These are phyloP conservation scores for Rosa rugosa DNA, from an alignment of 306 rosid genomes.

Conservation along the genomic window DNA sequence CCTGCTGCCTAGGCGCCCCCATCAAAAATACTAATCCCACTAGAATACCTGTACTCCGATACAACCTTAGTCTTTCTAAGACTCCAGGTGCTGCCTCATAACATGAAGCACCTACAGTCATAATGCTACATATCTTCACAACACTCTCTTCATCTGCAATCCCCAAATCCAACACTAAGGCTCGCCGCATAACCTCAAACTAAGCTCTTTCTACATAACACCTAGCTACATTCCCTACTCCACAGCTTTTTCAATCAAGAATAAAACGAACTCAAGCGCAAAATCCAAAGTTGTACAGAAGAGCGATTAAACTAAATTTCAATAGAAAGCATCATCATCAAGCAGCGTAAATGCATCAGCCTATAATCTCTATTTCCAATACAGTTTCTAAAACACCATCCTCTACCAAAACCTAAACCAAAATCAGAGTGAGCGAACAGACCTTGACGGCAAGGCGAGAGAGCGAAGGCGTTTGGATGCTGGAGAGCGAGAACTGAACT, in stretches of 20 bases:
- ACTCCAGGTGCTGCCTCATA: neutral
- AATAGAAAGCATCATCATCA: neutral
- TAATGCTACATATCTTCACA: neutral
- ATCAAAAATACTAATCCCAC: neutral
- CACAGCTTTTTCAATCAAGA: neutral
- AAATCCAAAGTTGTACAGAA: neutral
- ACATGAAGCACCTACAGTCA: neutral
- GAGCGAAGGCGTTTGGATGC: constrained; percentile 42
- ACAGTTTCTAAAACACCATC: neutral
- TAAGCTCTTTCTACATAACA: neutral
- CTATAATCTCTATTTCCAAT: neutral
- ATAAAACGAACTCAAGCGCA: neutral
- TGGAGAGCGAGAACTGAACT: constrained; percentile 60
- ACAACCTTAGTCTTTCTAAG: neutral
- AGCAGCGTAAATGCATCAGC: too few species aligned
- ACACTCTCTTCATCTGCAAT: neutral
- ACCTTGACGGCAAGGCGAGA: constrained; percentile 61
- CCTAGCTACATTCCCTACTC: neutral
- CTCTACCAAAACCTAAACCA: neutral
- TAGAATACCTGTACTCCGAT: neutral
- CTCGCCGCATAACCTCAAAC: neutral
- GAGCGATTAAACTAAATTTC: too few species aligned
- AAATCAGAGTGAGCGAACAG: neutral
- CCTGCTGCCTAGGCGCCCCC: neutral
- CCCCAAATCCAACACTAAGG: neutral